Evolutionary conservation across 2,329 filamentous ascomycete species (phyloP).

Genomic region (Penicillium verrucosum): DNA sequence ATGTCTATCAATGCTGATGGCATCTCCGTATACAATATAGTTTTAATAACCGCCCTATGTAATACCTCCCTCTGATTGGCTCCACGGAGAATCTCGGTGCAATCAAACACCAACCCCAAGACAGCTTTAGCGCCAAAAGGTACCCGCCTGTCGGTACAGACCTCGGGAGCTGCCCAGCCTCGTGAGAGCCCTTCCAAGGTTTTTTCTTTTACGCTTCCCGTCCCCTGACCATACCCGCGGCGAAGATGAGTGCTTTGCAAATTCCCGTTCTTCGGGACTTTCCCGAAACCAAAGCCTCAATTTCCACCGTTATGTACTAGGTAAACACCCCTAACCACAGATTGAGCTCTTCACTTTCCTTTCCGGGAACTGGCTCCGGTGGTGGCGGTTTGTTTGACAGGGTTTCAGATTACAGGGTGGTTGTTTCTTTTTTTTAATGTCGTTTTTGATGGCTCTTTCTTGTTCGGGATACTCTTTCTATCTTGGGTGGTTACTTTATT

Average conservation of each 20-base stretch:
- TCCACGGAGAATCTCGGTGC: conserved; percentile 24
- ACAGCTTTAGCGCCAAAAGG: conserved; percentile 8
- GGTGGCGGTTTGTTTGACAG: not conserved
- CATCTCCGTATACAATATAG: not conserved
- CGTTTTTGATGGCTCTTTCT: not conserved
- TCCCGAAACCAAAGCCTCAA: not conserved
- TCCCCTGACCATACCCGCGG: not conserved
- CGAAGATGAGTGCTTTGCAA: not conserved
- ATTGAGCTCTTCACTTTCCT: not conserved
- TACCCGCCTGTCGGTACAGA: conserved; percentile 18
- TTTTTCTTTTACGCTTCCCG: not conserved
- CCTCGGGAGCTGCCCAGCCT: not conserved
- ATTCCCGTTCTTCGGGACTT: not conserved
- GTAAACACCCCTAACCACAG: not conserved
- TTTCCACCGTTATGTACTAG: not conserved
- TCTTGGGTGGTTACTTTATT: not conserved
- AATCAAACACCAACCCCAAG: not conserved
- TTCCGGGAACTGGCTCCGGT: not conserved
- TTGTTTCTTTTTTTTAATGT: not conserved
- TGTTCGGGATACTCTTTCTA: not conserved
- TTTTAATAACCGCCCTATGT: not conserved
- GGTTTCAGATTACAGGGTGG: not conserved
- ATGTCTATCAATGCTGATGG: not conserved
- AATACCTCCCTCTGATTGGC: conserved; percentile 11
- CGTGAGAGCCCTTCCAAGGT: too few relatives aligned